Evolutionary conservation across 2,329 filamentous ascomycete genomes (phyloP).

Genomic region (Fusarium camptoceras): DNA sequence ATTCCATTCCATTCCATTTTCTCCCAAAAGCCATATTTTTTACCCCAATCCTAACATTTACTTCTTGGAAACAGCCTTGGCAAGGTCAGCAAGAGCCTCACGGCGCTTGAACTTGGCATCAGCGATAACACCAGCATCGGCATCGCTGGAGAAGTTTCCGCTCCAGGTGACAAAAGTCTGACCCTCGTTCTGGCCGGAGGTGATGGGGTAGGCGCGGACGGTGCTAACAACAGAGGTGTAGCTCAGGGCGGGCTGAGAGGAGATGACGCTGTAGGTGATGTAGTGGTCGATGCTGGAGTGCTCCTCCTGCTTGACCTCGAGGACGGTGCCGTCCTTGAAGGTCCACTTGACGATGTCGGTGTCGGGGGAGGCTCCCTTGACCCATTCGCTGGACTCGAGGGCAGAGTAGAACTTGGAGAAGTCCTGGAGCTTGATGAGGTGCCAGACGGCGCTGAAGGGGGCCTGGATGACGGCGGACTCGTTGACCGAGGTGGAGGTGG

Average conservation of each 20-base stretch:
- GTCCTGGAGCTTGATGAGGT: constrained; percentile 78
- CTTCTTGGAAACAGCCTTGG: constrained; percentile 57
- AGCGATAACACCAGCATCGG: constrained; percentile 77
- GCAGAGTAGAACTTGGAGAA: constrained; percentile 76
- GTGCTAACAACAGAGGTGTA: constrained; percentile 77
- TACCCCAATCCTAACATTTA: constrained; percentile 14
- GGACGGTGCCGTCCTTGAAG: constrained; percentile 75
- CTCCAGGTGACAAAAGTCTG: constrained; percentile 77
- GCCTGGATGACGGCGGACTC: constrained; percentile 77
- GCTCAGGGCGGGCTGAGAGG: constrained; percentile 70
- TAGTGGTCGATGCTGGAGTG: constrained; percentile 80
- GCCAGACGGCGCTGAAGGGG: constrained; percentile 75
- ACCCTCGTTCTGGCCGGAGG: constrained; percentile 72
- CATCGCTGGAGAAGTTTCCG: constrained; percentile 76
- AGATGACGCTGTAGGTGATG: constrained; percentile 80
- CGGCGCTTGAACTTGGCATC: constrained; percentile 82
- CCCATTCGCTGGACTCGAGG: constrained; percentile 68
- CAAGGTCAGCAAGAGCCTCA: constrained; percentile 75
- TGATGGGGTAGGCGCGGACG: constrained; percentile 73
- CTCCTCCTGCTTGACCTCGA: constrained; percentile 82
- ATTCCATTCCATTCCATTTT: constrained; percentile 1
- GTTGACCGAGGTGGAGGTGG: constrained; percentile 73
- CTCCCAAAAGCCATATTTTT: background rate
- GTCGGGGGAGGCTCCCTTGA: constrained; percentile 72
- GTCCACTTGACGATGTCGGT: constrained; percentile 76